These are phyloP conservation scores for Debaryomycetaceae sp. DNA, from an alignment of 1,139 yeast species.

Conservation along the genomic window DNA sequence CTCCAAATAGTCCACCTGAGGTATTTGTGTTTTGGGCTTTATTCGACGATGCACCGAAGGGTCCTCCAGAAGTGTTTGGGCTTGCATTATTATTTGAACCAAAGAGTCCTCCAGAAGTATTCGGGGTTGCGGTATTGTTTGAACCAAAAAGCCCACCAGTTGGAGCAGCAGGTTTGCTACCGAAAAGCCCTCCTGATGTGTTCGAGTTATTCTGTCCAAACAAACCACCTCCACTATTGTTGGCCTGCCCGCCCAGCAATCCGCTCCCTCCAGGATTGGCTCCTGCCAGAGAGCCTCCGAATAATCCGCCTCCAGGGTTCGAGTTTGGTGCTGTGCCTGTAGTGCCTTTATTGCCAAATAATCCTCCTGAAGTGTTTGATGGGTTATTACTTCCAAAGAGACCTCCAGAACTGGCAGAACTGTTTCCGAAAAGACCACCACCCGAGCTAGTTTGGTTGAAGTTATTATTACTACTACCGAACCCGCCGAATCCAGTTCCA, in stretches of 20 bases:
- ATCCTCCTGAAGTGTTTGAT: not conserved
- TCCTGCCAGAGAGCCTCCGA: slow-evolving; percentile 26
- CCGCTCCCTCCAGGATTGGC: slow-evolving; percentile 22
- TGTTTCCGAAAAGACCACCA: slow-evolving; percentile 22
- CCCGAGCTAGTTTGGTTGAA: slow-evolving; percentile 4
- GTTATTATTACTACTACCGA: slow-evolving; percentile 3
- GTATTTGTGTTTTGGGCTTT: slow-evolving; percentile 13
- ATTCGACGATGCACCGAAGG: slow-evolving; percentile 9
- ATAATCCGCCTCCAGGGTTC: slow-evolving; percentile 31
- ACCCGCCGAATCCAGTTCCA: slow-evolving; percentile 18
- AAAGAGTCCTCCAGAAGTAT: slow-evolving; percentile 14
- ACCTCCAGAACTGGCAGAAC: slow-evolving; percentile 2
- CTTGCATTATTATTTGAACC: slow-evolving; percentile 1
- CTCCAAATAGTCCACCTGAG: slow-evolving; percentile 24
- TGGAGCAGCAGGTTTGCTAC: slow-evolving; percentile 4
- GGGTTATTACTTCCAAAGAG: slow-evolving; percentile 1
- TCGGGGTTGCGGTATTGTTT: slow-evolving; percentile 1
- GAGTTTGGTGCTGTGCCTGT: slow-evolving; percentile 2
- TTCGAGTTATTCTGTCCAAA: slow-evolving; percentile 11
- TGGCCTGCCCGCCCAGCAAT: slow-evolving; percentile 30
- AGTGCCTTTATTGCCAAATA: slow-evolving; percentile 7
- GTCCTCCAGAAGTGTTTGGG: slow-evolving; percentile 13
- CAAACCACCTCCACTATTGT: slow-evolving; percentile 19
- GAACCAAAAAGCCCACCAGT: slow-evolving; percentile 5
- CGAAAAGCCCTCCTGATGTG: slow-evolving; percentile 6